Base-by-base conservation (phyloP, 345 rosid genomes). In the Fremontodendron californicum region DNA sequence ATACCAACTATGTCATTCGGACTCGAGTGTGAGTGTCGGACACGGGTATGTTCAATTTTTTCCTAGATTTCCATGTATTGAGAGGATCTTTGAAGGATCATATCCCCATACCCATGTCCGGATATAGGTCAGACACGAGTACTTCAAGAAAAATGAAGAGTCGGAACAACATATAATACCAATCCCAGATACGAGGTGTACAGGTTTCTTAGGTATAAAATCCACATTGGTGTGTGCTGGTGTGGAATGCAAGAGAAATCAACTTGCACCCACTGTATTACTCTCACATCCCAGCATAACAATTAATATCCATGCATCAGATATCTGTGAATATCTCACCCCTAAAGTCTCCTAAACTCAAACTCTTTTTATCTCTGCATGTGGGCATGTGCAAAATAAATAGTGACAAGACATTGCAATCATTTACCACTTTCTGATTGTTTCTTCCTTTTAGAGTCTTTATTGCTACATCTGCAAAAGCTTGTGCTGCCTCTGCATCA, bases 401-500 rank as follows among this genome's bases (percentile, higher is more conserved):
- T 51, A 57, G 8, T 3, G 9, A 40, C 21, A 37, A 77, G 27
- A 37, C n/a, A 66, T 7, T 27, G 12, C 62, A 57, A 67, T 21
- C n/a, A 6, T 77, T 68, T 84, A 91, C 95, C 95, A 81, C 46
- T 78, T 88, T 89, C 75, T 83, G 83, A 71, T 82, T 77, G 68
- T 85, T 82, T 87, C 90, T 90, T 69, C 84, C 94, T 85, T 87
- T 89, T 68, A 88, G 71, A 13, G 97, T 87, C 88, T 92, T 94
- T 84, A 80, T 48, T 33, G 97, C 93, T 75, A 93, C 98, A 68
- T 92, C 97, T 33, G 92, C 95, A 78, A 89, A 91, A 84, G 97
- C 98, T 81, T 89, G 89, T 67, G 98, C 99, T 51, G 87, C 97
- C 80, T 91, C 98, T 23, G 97, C 99, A 76, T 92, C 91, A 19